phyloP scores from a whole-genome alignment of 2,329 filamentous ascomycete genomes.

The Botrytis deweyae region DNA sequence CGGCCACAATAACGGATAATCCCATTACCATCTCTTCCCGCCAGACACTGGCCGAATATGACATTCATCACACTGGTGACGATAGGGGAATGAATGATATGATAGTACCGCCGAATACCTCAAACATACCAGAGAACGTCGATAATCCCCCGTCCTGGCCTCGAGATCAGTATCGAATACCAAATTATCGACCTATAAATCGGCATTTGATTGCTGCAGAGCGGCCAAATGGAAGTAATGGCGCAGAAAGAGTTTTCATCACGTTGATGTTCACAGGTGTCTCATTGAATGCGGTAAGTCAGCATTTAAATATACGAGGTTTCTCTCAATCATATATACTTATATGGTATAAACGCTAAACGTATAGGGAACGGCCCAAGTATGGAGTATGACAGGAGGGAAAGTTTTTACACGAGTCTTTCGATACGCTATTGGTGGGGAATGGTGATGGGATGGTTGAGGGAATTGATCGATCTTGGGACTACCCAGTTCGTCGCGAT shows the following conservation, averaged over 20 bases:
- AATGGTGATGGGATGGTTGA: not conserved
- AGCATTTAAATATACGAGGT: not conserved
- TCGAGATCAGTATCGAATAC: not conserved
- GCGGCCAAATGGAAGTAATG: not conserved
- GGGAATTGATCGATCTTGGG: not conserved
- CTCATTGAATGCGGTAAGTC: not conserved
- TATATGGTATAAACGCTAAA: constrained; percentile 5
- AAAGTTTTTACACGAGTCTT: constrained; percentile 50
- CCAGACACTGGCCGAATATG: not conserved
- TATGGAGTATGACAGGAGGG: constrained; percentile 45
- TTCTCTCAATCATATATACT: not conserved
- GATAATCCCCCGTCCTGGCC: not conserved
- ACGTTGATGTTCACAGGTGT: not conserved
- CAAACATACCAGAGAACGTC: not conserved
- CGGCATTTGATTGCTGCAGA: not conserved
- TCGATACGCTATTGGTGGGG: constrained; percentile 49
- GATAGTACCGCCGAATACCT: not conserved
- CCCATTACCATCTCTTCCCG: not conserved
- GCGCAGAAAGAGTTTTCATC: not conserved
- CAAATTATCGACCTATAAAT: not conserved
- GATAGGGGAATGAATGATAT: not conserved
- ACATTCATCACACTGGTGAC: not conserved
- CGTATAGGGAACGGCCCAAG: not conserved
- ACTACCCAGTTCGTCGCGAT: not conserved
- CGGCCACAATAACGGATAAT: not conserved